These are phyloP conservation scores for Penicillium fimorum DNA, from an alignment of 495 filamentous ascomycete species.

Conservation along the genomic window DNA sequence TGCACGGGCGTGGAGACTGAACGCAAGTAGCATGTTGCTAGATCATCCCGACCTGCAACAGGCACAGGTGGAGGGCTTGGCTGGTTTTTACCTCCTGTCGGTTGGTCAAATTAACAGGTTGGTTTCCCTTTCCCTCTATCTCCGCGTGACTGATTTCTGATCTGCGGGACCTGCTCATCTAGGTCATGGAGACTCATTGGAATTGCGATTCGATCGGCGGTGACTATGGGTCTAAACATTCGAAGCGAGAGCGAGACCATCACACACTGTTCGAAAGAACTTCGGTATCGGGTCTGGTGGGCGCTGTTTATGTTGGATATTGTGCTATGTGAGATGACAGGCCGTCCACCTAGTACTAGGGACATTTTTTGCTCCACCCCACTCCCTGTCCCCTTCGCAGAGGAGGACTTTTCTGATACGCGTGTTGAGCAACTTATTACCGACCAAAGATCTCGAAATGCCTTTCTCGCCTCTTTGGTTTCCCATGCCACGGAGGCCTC, in stretches of 20 bases:
- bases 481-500: conserved; percentile 4
- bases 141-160: not conserved
- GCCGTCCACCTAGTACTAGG: conserved; percentile 54
- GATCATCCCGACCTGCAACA: conserved; percentile 53
- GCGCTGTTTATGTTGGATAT: conserved; percentile 60
- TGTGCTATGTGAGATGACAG: conserved; percentile 57
- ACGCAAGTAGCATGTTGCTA: conserved; percentile 48
- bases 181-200: conserved; percentile 55
- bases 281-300: conserved; percentile 47
- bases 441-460: conserved; percentile 28
- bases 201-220: conserved; percentile 56
- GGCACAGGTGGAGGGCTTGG: conserved; percentile 48
- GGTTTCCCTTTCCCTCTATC: not conserved
- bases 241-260: conserved; percentile 54
- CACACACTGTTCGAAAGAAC: conserved; percentile 47
- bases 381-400: conserved; percentile 49
- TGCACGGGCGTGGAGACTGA: conserved; percentile 56
- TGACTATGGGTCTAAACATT: conserved; percentile 60
- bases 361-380: conserved; percentile 56
- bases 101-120: conserved; percentile 55
- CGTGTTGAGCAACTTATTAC: conserved; percentile 32
- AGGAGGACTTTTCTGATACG: conserved; percentile 44
- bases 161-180: not conserved
- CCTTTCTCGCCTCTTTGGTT: conserved; percentile 21
- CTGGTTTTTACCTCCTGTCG: conserved; percentile 53